A percentile compares a stretch with the other conserved stretches of the same genome.
Conservation (phyloP, 257 asterid species). For the Perilla frutescens region DNA sequence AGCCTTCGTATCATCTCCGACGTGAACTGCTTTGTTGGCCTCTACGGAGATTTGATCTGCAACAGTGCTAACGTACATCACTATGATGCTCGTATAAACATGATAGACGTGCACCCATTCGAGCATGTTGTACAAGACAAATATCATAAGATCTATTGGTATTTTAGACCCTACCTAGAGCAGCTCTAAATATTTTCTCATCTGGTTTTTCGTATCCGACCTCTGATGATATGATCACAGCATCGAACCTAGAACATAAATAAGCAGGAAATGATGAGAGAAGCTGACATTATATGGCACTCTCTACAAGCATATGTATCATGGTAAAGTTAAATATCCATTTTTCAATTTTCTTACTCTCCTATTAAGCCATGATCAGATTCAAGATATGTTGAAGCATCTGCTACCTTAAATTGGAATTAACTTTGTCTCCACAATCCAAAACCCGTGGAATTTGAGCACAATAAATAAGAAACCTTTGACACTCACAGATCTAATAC, state of each 20-base stretch:
- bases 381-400: too few relatives aligned
- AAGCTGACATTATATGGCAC: not conserved
- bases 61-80: constrained; percentile 22
- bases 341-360: too few relatives aligned
- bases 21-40: constrained; percentile 75
- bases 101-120: too few relatives aligned
- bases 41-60: constrained; percentile 71
- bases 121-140: too few relatives aligned
- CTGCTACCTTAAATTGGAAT: too few relatives aligned
- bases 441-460: not conserved
- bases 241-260: constrained; percentile 68
- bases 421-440: too few relatives aligned
- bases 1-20: constrained; percentile 83
- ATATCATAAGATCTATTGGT: not conserved
- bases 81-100: not conserved
- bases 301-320: too few relatives aligned
- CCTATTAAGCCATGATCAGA: too few relatives aligned
- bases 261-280: not conserved
- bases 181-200: constrained; percentile 73
- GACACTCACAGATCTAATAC: constrained; percentile 80
- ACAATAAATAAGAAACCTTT: not conserved
- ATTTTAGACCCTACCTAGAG: constrained; percentile 62
- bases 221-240: constrained; percentile 90
- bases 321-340: too few relatives aligned
- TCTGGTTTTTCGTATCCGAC: constrained; percentile 94